Conservation (phyloP, 2,329 filamentous ascomycete genomes). For the Fusarium verticillioides region DNA sequence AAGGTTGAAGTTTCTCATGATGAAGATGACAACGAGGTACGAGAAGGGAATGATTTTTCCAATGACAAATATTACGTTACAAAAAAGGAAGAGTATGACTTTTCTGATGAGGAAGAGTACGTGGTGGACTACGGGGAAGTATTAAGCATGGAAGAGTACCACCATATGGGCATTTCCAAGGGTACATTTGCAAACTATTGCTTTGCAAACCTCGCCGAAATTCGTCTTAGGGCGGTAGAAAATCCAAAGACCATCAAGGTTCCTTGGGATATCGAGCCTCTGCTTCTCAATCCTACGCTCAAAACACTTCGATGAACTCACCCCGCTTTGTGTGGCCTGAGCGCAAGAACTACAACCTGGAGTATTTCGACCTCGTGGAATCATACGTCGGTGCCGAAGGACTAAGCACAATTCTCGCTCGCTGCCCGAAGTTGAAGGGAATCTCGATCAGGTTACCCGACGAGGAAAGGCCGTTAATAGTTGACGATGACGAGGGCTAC, state of each 20-base stretch:
- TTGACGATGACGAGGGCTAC: background rate
- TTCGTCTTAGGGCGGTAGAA: background rate
- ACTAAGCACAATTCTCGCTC: background rate
- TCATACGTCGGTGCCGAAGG: background rate
- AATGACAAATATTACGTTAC: background rate
- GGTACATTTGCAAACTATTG: background rate
- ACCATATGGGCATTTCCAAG: fast-evolving
- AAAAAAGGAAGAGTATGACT: background rate
- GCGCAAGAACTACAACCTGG: background rate
- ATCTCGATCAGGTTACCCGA: background rate
- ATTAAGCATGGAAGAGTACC: background rate
- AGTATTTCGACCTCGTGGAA: background rate
- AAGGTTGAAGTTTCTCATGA: background rate
- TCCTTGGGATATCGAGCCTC: background rate
- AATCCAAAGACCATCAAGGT: fast-evolving
- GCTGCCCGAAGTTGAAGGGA: background rate
- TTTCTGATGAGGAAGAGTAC: background rate
- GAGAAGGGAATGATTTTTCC: background rate
- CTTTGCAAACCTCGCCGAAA: constrained; percentile 1
- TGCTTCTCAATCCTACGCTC: background rate
- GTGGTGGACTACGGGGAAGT: fast-evolving
- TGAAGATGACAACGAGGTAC: background rate
- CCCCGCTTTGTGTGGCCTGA: fast-evolving
- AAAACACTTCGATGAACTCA: background rate
- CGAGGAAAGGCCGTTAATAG: fast-evolving